Evolutionary conservation across 176 grass and related monocot genomes (phyloP).

Genomic region (maize (Zea mays)): DNA sequence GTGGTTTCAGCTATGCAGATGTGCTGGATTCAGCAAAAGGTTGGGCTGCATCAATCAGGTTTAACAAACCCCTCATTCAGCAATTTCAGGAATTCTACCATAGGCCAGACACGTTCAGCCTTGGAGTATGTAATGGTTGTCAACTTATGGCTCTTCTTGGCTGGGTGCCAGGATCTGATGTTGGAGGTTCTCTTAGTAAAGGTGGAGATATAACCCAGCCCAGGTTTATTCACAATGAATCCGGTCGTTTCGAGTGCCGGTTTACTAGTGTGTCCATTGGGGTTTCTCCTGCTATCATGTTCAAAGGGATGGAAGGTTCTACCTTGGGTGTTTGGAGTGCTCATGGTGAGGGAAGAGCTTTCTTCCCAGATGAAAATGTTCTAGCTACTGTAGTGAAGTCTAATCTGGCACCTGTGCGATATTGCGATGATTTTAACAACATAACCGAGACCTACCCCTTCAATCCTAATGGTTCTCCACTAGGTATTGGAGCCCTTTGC

Average conservation of each 20-base stretch:
- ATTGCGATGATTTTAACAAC: constrained; percentile 64
- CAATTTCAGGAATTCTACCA: constrained; percentile 82
- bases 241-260: constrained; percentile 63
- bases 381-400: constrained; percentile 48
- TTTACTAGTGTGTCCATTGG: constrained; percentile 69
- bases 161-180: constrained; percentile 65
- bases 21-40: constrained; percentile 82
- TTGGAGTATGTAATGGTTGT: constrained; percentile 87
- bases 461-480: constrained; percentile 82
- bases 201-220: constrained; percentile 70
- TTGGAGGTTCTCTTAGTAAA: constrained; percentile 51
- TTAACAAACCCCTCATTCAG: constrained; percentile 63
- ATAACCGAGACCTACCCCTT: constrained; percentile 73
- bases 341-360: constrained; percentile 73
- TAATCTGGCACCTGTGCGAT: constrained; percentile 64
- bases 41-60: constrained; percentile 78
- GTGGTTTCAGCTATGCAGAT: constrained; percentile 85
- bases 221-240: constrained; percentile 89
- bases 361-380: constrained; percentile 61
- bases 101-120: constrained; percentile 73
- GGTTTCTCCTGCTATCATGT: constrained; percentile 69
- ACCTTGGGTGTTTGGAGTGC: constrained; percentile 71
- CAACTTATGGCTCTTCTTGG: constrained; percentile 91
- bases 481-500: constrained; percentile 70
- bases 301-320: constrained; percentile 78